Conservation (phyloP, 495 filamentous ascomycete species). For the Pseudoneurospora amorphoporcata region DNA sequence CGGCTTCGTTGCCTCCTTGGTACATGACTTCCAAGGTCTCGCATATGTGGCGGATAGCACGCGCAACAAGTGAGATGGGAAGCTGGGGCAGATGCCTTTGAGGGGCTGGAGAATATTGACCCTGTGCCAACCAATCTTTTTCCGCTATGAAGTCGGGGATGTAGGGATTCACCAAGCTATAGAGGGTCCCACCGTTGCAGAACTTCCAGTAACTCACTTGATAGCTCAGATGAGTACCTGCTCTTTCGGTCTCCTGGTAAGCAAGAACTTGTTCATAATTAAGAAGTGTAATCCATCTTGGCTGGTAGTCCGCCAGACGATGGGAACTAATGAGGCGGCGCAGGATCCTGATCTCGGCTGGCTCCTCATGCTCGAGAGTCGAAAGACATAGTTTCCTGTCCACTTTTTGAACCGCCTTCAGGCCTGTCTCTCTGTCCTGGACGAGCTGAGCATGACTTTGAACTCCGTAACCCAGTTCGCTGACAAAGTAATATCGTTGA, state of each 20-base stretch:
- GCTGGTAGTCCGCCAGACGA: background rate
- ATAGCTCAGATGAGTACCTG: background rate
- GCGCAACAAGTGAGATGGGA: slow-evolving; percentile 3
- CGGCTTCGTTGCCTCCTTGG: background rate
- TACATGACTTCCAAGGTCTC: slow-evolving; percentile 10
- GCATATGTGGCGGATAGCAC: slow-evolving; percentile 1
- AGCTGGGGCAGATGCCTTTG: background rate
- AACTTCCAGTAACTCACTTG: slow-evolving; percentile 5
- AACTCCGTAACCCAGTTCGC: background rate
- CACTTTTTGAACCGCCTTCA: slow-evolving; percentile 3
- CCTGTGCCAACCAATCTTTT: no score
- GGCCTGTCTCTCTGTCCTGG: background rate
- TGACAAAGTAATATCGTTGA: background rate
- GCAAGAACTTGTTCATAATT: background rate
- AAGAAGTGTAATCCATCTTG: background rate
- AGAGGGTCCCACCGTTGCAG: background rate
- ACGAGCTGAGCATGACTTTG: slow-evolving; percentile 6
- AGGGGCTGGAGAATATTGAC: no score
- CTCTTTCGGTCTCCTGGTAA: background rate
- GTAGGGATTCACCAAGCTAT: background rate
- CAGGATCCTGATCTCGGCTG: slow-evolving; percentile 1
- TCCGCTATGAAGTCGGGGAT: background rate
- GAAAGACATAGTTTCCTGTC: background rate
- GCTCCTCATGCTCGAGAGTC: background rate
- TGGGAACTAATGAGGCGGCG: background rate